Evolutionary conservation across 2,329 filamentous ascomycete genomes (phyloP), one percentile per base, ranked within the genome.

Genomic region (Ascochyta pisi): DNA sequence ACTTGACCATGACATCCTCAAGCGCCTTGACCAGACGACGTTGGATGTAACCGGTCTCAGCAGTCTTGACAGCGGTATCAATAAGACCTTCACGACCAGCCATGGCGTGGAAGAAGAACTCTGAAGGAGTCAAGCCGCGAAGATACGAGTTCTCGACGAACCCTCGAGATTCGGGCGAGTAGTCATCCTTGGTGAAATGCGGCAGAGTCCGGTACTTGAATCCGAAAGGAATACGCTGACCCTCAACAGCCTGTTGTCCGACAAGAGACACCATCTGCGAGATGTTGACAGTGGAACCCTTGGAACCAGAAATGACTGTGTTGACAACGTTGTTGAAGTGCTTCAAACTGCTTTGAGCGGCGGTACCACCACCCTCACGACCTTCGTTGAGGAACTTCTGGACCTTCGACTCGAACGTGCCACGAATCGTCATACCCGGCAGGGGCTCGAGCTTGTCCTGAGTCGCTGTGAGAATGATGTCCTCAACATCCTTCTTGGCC

Each of bases 81-180:
- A 99, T 99, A 51, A 99, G 84, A 96, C 95, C 95, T 80, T 99
- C 95, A 82, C 95, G 88, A 92, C 95, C 95, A 83, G 95, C 95
- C 95, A 99, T 99, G 73, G 95, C 95, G 85, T 99, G 95, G 84
- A 99, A 99, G 82, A 97, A 99, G 80, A 99, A 99, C 68, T 99
- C 95, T 0, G 91, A 89, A 0, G 95, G 95, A 0, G 96, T 99
- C 56, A 99, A 81, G 52, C 95, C 95, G 82, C 95, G 91, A 12
- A 99, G 86, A 69, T 99, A 99, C 0, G 95, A 99, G 79, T 99
- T 99, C 78, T 99, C 95, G 19, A 99, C 95, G 72, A 99, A 99
- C 38, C 95, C 95, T 80, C 95, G 89, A 41, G 95, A 94, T 75
- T 97, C 93, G 10, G 95, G 92, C 19, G 94, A 98, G 77, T 98